These are phyloP conservation scores for Sugiyamaella valdiviana DNA, from an alignment of 805 yeast genomes.

Conservation along the genomic window DNA sequence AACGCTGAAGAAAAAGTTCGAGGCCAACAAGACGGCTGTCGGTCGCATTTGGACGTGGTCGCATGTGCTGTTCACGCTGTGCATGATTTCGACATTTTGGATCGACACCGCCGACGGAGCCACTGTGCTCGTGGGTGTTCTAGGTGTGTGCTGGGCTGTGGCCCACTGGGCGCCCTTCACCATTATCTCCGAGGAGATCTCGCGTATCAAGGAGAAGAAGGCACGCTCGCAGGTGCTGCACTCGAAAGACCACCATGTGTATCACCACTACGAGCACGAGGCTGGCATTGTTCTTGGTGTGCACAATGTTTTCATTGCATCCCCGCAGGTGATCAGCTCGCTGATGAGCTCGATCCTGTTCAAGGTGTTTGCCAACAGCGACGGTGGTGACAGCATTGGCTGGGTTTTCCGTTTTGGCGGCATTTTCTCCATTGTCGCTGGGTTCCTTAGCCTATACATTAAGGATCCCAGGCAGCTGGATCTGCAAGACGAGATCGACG, in stretches of 20 bases:
- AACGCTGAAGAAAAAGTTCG: not conserved
- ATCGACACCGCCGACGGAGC: slow-evolving; percentile 39
- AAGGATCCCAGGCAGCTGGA: slow-evolving; percentile 34
- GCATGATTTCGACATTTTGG: slow-evolving; percentile 44
- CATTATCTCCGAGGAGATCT: slow-evolving; percentile 50
- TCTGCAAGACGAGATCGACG: slow-evolving; percentile 18
- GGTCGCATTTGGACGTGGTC: slow-evolving; percentile 45
- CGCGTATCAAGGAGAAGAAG: slow-evolving; percentile 46
- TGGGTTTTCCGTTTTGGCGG: slow-evolving; percentile 59
- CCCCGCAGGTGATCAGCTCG: slow-evolving; percentile 52
- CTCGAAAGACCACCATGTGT: slow-evolving; percentile 7
- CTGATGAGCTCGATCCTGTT: slow-evolving; percentile 44
- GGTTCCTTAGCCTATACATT: slow-evolving; percentile 38
- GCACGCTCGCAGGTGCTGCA: slow-evolving; percentile 23
- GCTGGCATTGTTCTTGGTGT: slow-evolving; percentile 52
- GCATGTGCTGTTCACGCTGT: slow-evolving; percentile 44
- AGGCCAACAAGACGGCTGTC: slow-evolving; percentile 26
- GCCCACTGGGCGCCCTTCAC: slow-evolving; percentile 66
- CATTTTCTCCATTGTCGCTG: slow-evolving; percentile 43
- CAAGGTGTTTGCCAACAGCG: slow-evolving; percentile 30
- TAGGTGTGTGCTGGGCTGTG: slow-evolving; percentile 61
- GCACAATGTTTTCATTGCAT: slow-evolving; percentile 52
- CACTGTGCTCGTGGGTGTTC: slow-evolving; percentile 42
- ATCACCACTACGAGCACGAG: slow-evolving; percentile 41
- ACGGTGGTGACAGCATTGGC: slow-evolving; percentile 40